Evolutionary conservation across 148 eudicot species (phyloP).

Genomic region (Gaultheria prostrata): DNA sequence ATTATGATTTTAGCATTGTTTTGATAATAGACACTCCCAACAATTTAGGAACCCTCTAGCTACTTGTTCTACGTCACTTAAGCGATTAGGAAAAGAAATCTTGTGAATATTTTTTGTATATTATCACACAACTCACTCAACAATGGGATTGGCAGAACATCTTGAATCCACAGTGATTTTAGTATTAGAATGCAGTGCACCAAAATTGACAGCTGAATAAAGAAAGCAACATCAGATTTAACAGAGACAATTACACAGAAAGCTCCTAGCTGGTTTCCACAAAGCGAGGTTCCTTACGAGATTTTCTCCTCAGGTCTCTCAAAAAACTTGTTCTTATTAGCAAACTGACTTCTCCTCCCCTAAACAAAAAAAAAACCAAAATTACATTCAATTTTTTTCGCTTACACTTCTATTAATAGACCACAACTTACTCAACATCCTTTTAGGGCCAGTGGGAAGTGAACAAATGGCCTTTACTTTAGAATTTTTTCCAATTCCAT

Average conservation of each 20-base stretch:
- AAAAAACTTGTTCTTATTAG: slow-evolving; percentile 21
- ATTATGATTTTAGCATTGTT: background rate
- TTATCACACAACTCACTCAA: background rate
- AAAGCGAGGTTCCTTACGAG: background rate
- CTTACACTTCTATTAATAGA: slow-evolving; percentile 54
- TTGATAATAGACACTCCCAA: background rate
- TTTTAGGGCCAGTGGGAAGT: slow-evolving; percentile 65
- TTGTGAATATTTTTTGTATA: background rate
- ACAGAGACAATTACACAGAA: background rate
- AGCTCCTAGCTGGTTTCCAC: slow-evolving; percentile 16
- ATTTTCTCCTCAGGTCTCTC: slow-evolving; percentile 5
- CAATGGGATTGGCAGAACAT: background rate
- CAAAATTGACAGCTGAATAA: background rate
- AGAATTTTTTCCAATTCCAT: slow-evolving; percentile 41
- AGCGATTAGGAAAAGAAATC: background rate
- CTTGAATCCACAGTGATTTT: background rate
- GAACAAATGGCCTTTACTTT: slow-evolving; percentile 54
- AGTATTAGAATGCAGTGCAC: background rate
- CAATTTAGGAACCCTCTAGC: background rate
- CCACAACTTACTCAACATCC: slow-evolving; percentile 77
- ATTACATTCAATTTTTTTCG: slow-evolving; percentile 38
- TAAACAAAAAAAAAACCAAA: background rate
- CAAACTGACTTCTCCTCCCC: slow-evolving; percentile 16
- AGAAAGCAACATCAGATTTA: background rate
- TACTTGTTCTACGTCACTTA: background rate